Evolutionary conservation across 2,329 filamentous ascomycete species (phyloP).

Genomic region (Aureobasidium sp.): DNA sequence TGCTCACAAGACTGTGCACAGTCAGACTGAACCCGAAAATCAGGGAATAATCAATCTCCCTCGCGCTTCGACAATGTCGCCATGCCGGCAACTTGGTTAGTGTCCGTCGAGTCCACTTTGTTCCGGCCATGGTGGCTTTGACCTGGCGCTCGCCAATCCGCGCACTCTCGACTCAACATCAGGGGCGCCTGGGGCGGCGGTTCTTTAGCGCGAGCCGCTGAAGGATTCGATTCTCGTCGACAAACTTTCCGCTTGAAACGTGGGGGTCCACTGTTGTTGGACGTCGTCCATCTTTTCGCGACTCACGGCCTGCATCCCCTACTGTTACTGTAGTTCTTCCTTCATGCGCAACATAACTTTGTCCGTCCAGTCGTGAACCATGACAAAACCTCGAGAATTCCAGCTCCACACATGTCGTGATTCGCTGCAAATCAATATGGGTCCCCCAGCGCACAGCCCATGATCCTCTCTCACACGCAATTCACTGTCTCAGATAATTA

Average conservation of each 20-base stretch:
- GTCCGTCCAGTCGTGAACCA: background rate
- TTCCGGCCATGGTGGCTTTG: conserved; percentile 1
- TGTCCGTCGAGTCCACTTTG: background rate
- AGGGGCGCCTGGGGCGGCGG: background rate
- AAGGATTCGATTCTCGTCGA: background rate
- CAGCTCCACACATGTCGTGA: background rate
- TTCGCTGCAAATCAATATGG: background rate
- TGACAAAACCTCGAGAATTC: background rate
- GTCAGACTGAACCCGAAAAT: conserved; percentile 5
- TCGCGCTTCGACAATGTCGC: background rate
- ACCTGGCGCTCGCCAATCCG: background rate
- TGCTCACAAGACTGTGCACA: background rate
- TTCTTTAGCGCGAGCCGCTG: background rate
- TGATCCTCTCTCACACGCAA: conserved; percentile 12
- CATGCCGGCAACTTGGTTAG: conserved; percentile 11
- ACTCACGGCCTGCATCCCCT: background rate
- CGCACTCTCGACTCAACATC: background rate
- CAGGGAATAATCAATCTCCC: background rate
- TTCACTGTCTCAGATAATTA: conserved; percentile 2
- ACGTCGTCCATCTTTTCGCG: background rate
- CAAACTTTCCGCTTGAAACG: conserved; percentile 10
- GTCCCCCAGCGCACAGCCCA: background rate
- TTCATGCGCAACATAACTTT: conserved; percentile 8
- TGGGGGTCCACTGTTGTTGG: background rate
- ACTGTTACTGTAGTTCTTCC: background rate